Conservation (phyloP, 306 rosid species). For the Gillenia trifoliata region DNA sequence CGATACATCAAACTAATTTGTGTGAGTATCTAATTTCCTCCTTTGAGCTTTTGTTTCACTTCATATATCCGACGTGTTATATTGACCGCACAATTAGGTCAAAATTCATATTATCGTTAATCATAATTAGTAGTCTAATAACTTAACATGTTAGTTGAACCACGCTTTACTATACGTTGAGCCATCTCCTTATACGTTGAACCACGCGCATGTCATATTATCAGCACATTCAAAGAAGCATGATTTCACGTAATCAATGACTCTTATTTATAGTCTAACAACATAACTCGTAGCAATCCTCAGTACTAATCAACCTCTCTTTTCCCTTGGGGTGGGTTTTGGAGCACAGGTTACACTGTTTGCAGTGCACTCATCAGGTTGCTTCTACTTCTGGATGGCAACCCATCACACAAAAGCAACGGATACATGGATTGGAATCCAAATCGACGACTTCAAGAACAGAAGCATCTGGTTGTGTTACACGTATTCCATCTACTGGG, state of each 20-base stretch:
- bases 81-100: background rate
- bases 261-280: background rate
- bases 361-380: slow-evolving; percentile 81
- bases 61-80: background rate
- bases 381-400: slow-evolving; percentile 82
- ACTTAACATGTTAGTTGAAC: too few species aligned
- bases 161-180: too few species aligned
- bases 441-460: slow-evolving; percentile 39
- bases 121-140: background rate
- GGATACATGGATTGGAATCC: slow-evolving; percentile 71
- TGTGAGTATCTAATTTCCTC: slow-evolving; percentile 38
- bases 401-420: slow-evolving; percentile 32
- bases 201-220: too few species aligned
- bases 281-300: background rate
- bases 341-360: slow-evolving; percentile 61
- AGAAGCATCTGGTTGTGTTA: slow-evolving; percentile 56
- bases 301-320: background rate
- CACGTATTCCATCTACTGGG: slow-evolving; percentile 77
- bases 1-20: slow-evolving; percentile 65
- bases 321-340: background rate
- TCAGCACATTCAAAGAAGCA: too few species aligned
- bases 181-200: too few species aligned
- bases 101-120: too few species aligned
- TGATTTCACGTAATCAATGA: too few species aligned
- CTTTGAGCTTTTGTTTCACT: background rate